phyloP scores from a whole-genome alignment of 306 rosid species.

The Sphenostylis stenocarpa region DNA sequence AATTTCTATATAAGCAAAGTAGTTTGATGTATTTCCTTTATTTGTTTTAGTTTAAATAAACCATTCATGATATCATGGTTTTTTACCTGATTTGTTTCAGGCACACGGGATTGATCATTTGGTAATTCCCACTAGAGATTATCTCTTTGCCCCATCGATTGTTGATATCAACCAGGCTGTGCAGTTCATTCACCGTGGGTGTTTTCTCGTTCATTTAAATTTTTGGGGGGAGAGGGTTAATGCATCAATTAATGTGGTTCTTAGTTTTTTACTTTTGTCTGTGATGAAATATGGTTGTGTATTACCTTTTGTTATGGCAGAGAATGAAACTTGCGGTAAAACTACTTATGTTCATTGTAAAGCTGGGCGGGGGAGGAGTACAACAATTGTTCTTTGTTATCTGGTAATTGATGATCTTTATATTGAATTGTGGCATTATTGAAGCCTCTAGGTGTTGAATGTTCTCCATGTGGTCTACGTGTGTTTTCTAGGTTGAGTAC shows the following conservation, averaged over 20 bases:
- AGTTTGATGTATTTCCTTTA: conserved; percentile 17
- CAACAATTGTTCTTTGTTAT: conserved; percentile 95
- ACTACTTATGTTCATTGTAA: conserved; percentile 97
- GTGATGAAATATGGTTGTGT: neutral
- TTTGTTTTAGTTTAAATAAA: neutral
- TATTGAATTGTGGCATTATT: conserved; percentile 2
- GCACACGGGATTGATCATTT: conserved; percentile 90
- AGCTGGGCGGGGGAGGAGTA: conserved; percentile 98
- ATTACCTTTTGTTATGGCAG: conserved; percentile 40
- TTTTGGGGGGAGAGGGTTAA: neutral
- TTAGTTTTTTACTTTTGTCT: neutral
- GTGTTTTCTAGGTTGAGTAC: conserved; percentile 65
- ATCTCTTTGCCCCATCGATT: conserved; percentile 91
- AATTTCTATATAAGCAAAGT: neutral
- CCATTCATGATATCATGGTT: conserved; percentile 1
- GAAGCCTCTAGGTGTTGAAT: conserved; percentile 10
- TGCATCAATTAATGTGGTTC: conserved; percentile 10
- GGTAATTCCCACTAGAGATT: conserved; percentile 93
- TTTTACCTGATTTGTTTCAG: conserved; percentile 52
- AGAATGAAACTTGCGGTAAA: conserved; percentile 63
- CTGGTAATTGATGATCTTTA: conserved; percentile 56
- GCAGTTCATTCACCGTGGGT: conserved; percentile 87
- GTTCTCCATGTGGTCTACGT: neutral
- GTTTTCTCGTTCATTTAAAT: neutral
- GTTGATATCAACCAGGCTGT: conserved; percentile 83